Conservation (phyloP, 176 grass and related monocot species). For the Pontederia crassipes region DNA sequence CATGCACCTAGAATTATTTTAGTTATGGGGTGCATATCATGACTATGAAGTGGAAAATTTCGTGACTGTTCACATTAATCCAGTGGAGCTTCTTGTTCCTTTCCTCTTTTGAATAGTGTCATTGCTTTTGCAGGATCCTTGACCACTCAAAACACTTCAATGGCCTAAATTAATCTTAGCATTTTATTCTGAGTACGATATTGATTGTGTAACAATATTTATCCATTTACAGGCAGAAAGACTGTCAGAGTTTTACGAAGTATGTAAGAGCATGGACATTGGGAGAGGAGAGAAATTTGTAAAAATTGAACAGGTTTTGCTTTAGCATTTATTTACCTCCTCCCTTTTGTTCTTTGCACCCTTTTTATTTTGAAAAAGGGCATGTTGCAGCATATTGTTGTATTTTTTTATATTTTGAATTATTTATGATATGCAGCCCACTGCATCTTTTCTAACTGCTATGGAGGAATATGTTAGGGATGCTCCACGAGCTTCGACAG, state of each 20-base stretch:
- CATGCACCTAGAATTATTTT: too few species aligned
- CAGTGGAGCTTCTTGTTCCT: too few species aligned
- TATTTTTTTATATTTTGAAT: neutral
- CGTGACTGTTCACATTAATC: too few species aligned
- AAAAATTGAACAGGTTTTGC: conserved; percentile 69
- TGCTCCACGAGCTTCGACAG: conserved; percentile 52
- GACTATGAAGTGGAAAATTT: too few species aligned
- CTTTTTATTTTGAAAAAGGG: neutral
- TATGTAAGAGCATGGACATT: conserved; percentile 81
- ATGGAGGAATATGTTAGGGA: conserved; percentile 97
- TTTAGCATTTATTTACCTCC: neutral
- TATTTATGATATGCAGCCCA: conserved; percentile 44
- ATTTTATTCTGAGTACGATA: too few species aligned
- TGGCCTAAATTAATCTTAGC: too few species aligned
- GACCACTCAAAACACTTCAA: too few species aligned
- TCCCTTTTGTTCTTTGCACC: neutral
- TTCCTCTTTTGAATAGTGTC: too few species aligned
- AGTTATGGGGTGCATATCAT: too few species aligned
- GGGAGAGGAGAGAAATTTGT: conserved; percentile 59
- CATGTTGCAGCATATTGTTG: neutral
- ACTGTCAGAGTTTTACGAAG: conserved; percentile 87
- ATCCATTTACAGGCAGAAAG: conserved; percentile 46
- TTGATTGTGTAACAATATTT: neutral
- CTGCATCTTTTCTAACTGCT: conserved; percentile 60
- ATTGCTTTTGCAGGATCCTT: too few species aligned